Percentiles rank a stretch among this genome's conserved stretches.
phyloP scores from a whole-genome alignment of 208 protist genomes.

The Naegleria lovaniensis region DNA sequence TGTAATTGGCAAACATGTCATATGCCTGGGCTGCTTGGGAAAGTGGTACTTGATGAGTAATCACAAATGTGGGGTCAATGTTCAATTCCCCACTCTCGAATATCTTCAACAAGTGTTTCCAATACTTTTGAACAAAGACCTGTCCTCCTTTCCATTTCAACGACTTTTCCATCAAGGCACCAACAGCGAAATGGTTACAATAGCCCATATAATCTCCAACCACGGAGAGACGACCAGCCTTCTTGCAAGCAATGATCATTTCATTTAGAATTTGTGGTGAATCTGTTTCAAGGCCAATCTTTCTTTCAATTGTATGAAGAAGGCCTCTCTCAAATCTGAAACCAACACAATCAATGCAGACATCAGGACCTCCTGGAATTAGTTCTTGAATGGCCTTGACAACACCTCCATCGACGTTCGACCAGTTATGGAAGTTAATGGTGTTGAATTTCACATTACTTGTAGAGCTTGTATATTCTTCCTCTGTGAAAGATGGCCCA shows the following conservation, averaged over 20 bases:
- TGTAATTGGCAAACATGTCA: conserved; percentile 40
- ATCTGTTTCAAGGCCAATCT: conserved; percentile 42
- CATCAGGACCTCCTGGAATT: conserved; percentile 40
- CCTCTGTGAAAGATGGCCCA: not conserved
- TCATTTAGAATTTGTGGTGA: conserved; percentile 39
- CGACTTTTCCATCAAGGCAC: conserved; percentile 44
- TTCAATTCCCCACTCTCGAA: conserved; percentile 25
- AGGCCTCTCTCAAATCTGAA: conserved; percentile 40
- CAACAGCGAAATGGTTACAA: conserved; percentile 47
- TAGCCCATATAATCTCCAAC: conserved; percentile 41
- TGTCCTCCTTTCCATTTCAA: conserved; percentile 31
- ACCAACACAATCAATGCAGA: conserved; percentile 37
- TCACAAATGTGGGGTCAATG: conserved; percentile 37
- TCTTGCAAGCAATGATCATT: conserved; percentile 35
- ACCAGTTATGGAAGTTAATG: conserved; percentile 16
- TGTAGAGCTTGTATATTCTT: not conserved
- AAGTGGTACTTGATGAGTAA: conserved; percentile 37
- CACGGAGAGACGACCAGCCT: conserved; percentile 36
- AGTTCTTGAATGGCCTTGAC: conserved; percentile 25
- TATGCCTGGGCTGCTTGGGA: conserved; percentile 36
- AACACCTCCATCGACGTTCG: not conserved
- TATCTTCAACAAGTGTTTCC: conserved; percentile 36
- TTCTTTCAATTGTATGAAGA: conserved; percentile 38
- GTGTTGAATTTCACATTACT: not conserved
- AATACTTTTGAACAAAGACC: conserved; percentile 37